Evolutionary conservation across 2,329 filamentous ascomycete species (phyloP), one percentile per base, ranked within the genome.

Genomic region (Ilyonectria destructans): DNA sequence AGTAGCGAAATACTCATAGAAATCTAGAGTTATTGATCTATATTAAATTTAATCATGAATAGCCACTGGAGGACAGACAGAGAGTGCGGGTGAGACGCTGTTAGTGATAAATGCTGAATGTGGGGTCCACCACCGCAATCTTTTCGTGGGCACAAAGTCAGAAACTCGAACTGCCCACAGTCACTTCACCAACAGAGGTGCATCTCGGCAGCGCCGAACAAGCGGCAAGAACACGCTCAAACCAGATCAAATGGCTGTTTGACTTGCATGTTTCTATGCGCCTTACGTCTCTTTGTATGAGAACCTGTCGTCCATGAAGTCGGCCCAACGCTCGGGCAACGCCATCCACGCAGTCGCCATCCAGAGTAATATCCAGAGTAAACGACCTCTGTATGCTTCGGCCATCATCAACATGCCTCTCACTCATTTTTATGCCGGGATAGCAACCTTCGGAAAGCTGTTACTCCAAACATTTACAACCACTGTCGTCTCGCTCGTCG

Each of bases 321-420:
- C n/a, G 1, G 12, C 29, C 29, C 19, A 19, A 9, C 19, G 2
- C 19, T 8, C 31, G 9, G 12, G 21, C 21, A 1, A 23, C 3
- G 17, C n/a, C 48, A 33, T 55, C 46, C 21, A 23, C 52, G 21
- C 4, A 19, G 13, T 57, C 54, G 6, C 33, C 17, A 17, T 29
- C 31, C 12, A 40, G n/a, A 19, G 19, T n/a, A 8, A 58, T 6
- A 17, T 29, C 31, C 12, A 40, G n/a, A 29, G 19, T n/a, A 4
- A 58, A 29, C 13, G 15, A 10, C 19, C 19, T 21, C 52, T 62
- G 60, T 67, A 75, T 76, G 74, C 68, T 51, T 35, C 40, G 17
- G 3, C 10, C 43, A 35, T 17, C 37, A 15, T 23, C 29, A 56
- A 2, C 17, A 75, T 76, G 72, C 8, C 33, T 57, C 52, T 67